phyloP scores from a whole-genome alignment of 768 basidiomycete species.

The Candolleomyces eurysporus region DNA sequence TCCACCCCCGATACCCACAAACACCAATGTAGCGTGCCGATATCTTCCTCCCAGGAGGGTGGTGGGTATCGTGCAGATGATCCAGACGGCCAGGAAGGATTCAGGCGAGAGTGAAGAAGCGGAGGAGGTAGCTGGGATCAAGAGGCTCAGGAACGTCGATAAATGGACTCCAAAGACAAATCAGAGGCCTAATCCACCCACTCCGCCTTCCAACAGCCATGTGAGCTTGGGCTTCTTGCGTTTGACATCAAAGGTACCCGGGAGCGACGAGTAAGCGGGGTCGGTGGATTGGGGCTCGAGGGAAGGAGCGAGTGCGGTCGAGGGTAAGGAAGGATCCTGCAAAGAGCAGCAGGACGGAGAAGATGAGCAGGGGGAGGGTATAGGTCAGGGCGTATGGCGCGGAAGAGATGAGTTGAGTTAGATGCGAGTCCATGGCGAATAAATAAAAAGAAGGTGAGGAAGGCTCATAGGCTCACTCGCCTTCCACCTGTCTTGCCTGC shows the following conservation, averaged over 20 bases:
- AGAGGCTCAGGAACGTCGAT: slow-evolving; percentile 56
- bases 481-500: neutral
- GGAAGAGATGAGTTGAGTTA: slow-evolving; percentile 45
- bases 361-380: slow-evolving; percentile 55
- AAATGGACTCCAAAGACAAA: slow-evolving; percentile 63
- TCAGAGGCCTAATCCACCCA: slow-evolving; percentile 59
- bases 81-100: slow-evolving; percentile 60
- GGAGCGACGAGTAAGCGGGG: slow-evolving; percentile 26
- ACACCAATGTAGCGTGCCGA: slow-evolving; percentile 46
- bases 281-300: too few species aligned
- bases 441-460: slow-evolving; percentile 6
- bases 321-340: slow-evolving; percentile 70
- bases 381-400: slow-evolving; percentile 55
- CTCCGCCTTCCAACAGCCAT: slow-evolving; percentile 55
- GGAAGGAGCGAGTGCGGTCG: slow-evolving; percentile 68
- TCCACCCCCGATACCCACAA: slow-evolving; percentile 56
- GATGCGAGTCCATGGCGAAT: too few species aligned
- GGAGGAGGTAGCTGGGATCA: slow-evolving; percentile 51
- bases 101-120: slow-evolving; percentile 43
- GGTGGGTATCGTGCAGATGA: slow-evolving; percentile 48
- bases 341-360: slow-evolving; percentile 57
- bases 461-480: neutral
- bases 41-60: slow-evolving; percentile 55
- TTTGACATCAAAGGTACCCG: slow-evolving; percentile 31
- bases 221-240: slow-evolving; percentile 28